Conservation (phyloP, 2,329 filamentous ascomycete species). For the Xylaria sp. region DNA sequence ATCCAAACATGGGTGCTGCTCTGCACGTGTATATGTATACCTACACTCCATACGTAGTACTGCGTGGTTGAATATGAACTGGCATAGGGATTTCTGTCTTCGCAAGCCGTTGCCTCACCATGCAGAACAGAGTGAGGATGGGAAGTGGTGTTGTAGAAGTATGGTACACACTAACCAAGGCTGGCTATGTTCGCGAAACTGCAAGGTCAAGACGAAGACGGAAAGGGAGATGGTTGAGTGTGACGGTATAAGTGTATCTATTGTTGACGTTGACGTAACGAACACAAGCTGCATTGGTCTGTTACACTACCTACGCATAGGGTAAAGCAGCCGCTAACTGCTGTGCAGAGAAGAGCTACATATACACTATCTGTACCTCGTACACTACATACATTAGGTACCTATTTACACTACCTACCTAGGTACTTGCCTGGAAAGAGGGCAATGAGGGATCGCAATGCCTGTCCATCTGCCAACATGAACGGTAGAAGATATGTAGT, state of each 20-base stretch:
- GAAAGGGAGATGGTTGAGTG: background rate
- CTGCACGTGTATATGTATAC: no score
- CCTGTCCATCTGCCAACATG: conserved; percentile 9
- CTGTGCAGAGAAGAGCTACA: conserved; percentile 12
- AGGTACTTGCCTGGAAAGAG: background rate
- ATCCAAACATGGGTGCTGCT: no score
- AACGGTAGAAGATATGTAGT: no score
- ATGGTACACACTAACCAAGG: background rate
- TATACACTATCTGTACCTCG: no score
- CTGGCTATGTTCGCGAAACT: background rate
- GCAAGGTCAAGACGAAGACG: background rate
- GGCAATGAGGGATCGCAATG: conserved; percentile 30
- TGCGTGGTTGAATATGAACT: background rate
- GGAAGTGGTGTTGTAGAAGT: background rate
- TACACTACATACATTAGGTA: no score
- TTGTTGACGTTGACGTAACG: conserved; percentile 30
- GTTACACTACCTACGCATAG: conserved; percentile 7
- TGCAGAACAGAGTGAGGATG: background rate
- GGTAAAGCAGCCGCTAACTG: background rate
- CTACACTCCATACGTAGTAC: no score
- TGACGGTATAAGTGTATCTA: conserved; percentile 6
- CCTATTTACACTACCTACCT: no score
- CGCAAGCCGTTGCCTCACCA: background rate
- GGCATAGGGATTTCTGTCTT: background rate
- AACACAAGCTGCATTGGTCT: conserved; percentile 1